Conservation (phyloP, 2,329 filamentous ascomycete genomes). For the Madurella fahalii region DNA sequence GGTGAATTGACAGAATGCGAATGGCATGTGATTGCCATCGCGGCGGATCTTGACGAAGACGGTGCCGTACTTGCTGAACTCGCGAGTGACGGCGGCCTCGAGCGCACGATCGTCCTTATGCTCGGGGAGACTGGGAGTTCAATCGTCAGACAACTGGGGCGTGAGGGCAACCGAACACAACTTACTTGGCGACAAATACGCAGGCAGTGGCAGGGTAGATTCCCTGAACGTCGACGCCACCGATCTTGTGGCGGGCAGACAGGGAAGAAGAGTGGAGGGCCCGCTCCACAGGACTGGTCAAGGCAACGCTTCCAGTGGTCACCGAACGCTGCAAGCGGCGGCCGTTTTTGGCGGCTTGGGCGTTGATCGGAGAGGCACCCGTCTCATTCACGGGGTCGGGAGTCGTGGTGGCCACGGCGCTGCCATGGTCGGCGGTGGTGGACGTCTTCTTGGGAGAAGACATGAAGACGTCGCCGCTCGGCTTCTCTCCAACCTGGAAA, state of each 20-base stretch:
- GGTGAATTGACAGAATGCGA: constrained; percentile 61
- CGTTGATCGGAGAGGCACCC: background rate
- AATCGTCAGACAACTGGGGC: constrained; percentile 1
- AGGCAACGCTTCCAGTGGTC: constrained; percentile 1
- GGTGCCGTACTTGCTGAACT: constrained; percentile 51
- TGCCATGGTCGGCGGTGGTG: background rate
- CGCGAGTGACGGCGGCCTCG: constrained; percentile 47
- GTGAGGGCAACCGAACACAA: constrained; percentile 11
- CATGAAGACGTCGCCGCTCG: constrained; percentile 17
- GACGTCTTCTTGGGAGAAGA: background rate
- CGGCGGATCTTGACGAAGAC: constrained; percentile 62
- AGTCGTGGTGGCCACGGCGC: too few species aligned
- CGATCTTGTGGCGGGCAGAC: constrained; percentile 5
- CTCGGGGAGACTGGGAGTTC: constrained; percentile 45
- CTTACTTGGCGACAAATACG: constrained; percentile 65
- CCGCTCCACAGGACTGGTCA: constrained; percentile 14
- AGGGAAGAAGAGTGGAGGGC: constrained; percentile 21
- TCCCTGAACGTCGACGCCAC: constrained; percentile 45
- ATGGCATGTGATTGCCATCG: constrained; percentile 55
- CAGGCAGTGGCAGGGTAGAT: constrained; percentile 53
- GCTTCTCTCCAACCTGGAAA: constrained; percentile 18
- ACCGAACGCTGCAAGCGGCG: constrained; percentile 7
- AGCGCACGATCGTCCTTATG: constrained; percentile 47
- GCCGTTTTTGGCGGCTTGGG: background rate
- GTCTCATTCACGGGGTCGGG: background rate